Conservation (phyloP, 106 monocot species). For the Acorus calamus region DNA sequence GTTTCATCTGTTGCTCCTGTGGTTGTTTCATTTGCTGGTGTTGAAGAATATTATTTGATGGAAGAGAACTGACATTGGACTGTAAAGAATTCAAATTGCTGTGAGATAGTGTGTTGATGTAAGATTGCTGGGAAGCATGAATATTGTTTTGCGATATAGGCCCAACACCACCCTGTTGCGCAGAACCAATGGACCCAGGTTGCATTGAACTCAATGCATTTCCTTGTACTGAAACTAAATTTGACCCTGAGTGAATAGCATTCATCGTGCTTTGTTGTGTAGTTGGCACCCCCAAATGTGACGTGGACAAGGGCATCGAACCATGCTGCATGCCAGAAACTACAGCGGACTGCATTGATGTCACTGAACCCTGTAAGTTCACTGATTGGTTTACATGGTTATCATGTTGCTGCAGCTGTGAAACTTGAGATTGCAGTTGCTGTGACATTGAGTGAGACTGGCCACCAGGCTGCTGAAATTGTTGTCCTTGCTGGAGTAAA, state of each 20-base stretch:
- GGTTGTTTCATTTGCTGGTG: slow-evolving; percentile 22
- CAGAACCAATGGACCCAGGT: slow-evolving; percentile 31
- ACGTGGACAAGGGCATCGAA: slow-evolving; percentile 32
- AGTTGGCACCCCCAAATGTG: slow-evolving; percentile 20
- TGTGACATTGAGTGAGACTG: slow-evolving; percentile 21
- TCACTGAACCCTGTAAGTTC: slow-evolving; percentile 35
- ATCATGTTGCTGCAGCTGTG: slow-evolving; percentile 53
- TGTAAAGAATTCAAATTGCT: slow-evolving; percentile 33
- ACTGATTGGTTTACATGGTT: slow-evolving; percentile 46
- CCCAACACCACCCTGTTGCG: slow-evolving; percentile 38
- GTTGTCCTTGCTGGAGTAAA: slow-evolving; percentile 37
- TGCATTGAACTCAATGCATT: slow-evolving; percentile 47
- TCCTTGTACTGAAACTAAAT: slow-evolving; percentile 32
- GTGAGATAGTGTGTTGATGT: slow-evolving; percentile 30
- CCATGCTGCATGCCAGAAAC: slow-evolving; percentile 32
- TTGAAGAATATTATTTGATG: slow-evolving; percentile 32
- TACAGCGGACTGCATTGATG: slow-evolving; percentile 28
- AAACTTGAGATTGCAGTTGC: slow-evolving; percentile 45
- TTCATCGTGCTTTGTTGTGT: slow-evolving; percentile 35
- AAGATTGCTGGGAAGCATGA: slow-evolving; percentile 32
- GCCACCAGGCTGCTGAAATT: slow-evolving; percentile 43
- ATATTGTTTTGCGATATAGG: slow-evolving; percentile 39
- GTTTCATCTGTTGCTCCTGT: slow-evolving; percentile 39
- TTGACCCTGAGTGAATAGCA: slow-evolving; percentile 25
- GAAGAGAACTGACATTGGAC: slow-evolving; percentile 25